phyloP scores from a whole-genome alignment of 768 basidiomycete genomes.

The Mycena sanguinolenta region DNA sequence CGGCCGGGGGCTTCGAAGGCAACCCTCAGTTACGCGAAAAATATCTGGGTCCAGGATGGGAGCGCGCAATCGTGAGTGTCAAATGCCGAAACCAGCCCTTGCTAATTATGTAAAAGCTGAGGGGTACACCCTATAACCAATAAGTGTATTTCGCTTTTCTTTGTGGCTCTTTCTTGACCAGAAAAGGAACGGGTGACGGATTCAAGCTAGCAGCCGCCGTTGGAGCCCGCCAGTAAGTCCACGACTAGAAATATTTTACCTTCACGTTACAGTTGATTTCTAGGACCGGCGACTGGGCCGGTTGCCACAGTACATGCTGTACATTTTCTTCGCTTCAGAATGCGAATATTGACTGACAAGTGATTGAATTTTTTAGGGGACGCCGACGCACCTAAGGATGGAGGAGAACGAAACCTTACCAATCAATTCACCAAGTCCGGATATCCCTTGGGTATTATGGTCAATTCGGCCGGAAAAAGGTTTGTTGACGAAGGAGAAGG shows the following conservation, averaged over 20 bases:
- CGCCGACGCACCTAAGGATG: constrained; percentile 64
- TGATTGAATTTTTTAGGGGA: constrained; percentile 64
- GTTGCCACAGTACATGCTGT: constrained; percentile 73
- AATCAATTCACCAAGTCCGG: constrained; percentile 84
- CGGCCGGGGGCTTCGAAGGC: constrained; percentile 78
- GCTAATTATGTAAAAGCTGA: constrained; percentile 57
- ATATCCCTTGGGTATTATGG: constrained; percentile 79
- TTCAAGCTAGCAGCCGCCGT: constrained; percentile 63
- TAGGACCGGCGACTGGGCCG: constrained; percentile 73
- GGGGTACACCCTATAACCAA: constrained; percentile 79
- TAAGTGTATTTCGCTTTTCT: constrained; percentile 14
- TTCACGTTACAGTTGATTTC: background rate
- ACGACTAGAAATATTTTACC: background rate
- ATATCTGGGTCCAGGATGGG: constrained; percentile 73
- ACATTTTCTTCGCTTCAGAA: background rate
- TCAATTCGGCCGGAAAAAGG: constrained; percentile 67
- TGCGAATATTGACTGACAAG: background rate
- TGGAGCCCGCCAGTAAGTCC: constrained; percentile 54
- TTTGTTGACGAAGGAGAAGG: constrained; percentile 79
- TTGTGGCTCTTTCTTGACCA: background rate
- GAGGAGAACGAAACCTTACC: constrained; percentile 69
- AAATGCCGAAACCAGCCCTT: constrained; percentile 7
- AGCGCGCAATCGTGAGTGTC: constrained; percentile 62
- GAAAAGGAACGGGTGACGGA: constrained; percentile 64
- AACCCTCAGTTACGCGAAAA: constrained; percentile 63